These are phyloP conservation scores for Eucalyptus sp. DNA, from an alignment of 345 rosid genomes.

Conservation along the genomic window DNA sequence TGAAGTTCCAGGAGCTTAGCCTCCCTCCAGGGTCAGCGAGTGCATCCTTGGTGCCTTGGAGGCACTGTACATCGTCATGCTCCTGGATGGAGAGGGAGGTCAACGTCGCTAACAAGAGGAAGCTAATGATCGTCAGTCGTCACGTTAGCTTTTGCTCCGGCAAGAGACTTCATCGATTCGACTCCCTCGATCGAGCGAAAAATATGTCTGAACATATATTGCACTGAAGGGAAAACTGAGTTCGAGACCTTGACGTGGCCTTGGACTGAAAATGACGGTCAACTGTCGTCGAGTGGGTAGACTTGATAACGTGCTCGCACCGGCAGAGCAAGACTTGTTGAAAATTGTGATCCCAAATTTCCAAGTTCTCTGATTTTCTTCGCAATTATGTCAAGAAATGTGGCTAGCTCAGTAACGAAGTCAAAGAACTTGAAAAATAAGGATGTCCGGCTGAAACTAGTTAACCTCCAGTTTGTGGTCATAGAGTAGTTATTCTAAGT, in stretches of 20 bases:
- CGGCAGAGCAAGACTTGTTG: not conserved
- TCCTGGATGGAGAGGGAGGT: not conserved
- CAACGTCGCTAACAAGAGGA: not conserved
- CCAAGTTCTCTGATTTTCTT: too few relatives aligned
- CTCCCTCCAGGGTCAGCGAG: slow-evolving; percentile 16
- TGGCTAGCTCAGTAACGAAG: too few relatives aligned
- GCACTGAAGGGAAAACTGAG: not conserved
- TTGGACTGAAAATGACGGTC: not conserved
- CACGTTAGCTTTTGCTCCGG: not conserved
- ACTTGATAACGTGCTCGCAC: not conserved
- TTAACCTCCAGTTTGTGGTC: too few relatives aligned
- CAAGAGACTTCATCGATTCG: not conserved
- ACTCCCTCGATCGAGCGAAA: not conserved
- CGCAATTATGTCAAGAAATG: too few relatives aligned
- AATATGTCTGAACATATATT: not conserved
- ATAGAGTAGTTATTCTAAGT: too few relatives aligned
- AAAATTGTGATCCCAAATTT: too few relatives aligned
- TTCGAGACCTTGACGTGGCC: not conserved
- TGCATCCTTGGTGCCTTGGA: slow-evolving; percentile 30
- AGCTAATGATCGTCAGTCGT: not conserved
- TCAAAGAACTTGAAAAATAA: too few relatives aligned
- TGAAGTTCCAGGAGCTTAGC: slow-evolving; percentile 27
- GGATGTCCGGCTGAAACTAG: too few relatives aligned
- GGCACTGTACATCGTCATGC: slow-evolving; percentile 2
- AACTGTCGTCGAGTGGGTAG: not conserved